Conservation (phyloP, 768 basidiomycete genomes). For the Pulveroboletus sp. region DNA sequence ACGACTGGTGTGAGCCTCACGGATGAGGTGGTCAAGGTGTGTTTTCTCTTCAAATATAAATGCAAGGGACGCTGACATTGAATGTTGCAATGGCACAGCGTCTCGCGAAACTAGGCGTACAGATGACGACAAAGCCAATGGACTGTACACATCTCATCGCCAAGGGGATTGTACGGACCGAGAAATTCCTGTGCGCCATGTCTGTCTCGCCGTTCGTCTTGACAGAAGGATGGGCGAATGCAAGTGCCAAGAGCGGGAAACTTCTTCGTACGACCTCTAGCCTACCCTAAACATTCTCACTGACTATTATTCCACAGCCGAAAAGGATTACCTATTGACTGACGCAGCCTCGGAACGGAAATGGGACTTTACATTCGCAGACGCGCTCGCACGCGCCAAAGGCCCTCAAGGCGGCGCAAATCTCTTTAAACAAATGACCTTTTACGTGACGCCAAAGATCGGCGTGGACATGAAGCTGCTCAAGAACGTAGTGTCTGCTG, state of each 20-base stretch:
- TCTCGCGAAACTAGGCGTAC: slow-evolving; percentile 64
- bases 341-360: slow-evolving; percentile 66
- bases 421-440: slow-evolving; percentile 61
- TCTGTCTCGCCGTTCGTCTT: slow-evolving; percentile 61
- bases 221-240: slow-evolving; percentile 63
- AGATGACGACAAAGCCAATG: slow-evolving; percentile 52
- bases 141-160: slow-evolving; percentile 83
- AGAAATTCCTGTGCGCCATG: slow-evolving; percentile 84
- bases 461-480: slow-evolving; percentile 56
- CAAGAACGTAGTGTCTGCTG: slow-evolving; percentile 64
- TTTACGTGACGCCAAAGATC: slow-evolving; percentile 75
- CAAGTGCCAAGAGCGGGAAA: slow-evolving; percentile 51
- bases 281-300: not conserved
- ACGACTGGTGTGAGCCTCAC: slow-evolving; percentile 63
- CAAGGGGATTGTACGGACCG: slow-evolving; percentile 70
- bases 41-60: slow-evolving; percentile 6
- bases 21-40: slow-evolving; percentile 61
- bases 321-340: slow-evolving; percentile 53
- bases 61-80: not conserved
- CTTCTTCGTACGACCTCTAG: slow-evolving; percentile 56
- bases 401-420: slow-evolving; percentile 39
- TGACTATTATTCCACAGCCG: slow-evolving; percentile 44
- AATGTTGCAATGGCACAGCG: slow-evolving; percentile 36
- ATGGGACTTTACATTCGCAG: slow-evolving; percentile 59
- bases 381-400: slow-evolving; percentile 60